Evolutionary conservation across 1,139 yeast genomes (phyloP).

Genomic region (Zygoascus sp.): DNA sequence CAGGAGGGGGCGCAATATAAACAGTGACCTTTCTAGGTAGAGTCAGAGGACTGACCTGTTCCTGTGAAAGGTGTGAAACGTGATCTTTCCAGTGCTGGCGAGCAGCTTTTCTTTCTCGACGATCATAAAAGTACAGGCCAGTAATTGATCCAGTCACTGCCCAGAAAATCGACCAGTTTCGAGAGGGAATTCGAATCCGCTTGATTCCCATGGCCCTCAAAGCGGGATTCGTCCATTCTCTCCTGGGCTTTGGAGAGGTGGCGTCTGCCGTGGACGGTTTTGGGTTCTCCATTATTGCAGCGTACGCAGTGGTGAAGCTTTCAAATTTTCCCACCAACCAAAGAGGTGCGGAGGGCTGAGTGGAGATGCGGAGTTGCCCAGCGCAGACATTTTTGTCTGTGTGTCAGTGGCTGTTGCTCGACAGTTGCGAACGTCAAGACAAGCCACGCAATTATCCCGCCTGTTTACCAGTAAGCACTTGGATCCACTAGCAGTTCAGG

Average conservation of each 20-base stretch:
- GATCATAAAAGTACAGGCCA: slow-evolving; percentile 77
- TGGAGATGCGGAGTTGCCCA: not conserved
- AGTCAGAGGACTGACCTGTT: slow-evolving; percentile 44
- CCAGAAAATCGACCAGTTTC: slow-evolving; percentile 95
- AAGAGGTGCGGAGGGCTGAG: not conserved
- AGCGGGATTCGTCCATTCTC: slow-evolving; percentile 79
- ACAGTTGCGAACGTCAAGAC: no score
- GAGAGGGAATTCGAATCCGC: slow-evolving; percentile 68
- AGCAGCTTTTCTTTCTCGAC: slow-evolving; percentile 61
- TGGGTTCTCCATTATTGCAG: not conserved
- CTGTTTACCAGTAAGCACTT: no score
- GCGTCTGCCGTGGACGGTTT: not conserved
- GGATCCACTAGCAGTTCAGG: no score
- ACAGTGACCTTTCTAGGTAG: slow-evolving; percentile 75
- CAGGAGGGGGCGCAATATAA: slow-evolving; percentile 93
- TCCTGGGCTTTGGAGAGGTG: slow-evolving; percentile 22
- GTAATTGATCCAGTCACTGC: slow-evolving; percentile 57
- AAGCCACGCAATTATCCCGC: no score
- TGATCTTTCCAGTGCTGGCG: slow-evolving; percentile 62
- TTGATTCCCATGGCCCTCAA: slow-evolving; percentile 84
- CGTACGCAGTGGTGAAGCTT: not conserved
- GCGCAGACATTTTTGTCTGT: no score
- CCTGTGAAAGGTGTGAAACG: slow-evolving; percentile 50
- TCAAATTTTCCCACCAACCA: not conserved
- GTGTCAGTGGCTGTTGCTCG: no score